Conservation (phyloP, 148 eudicot species). For the Silene uniflora region DNA sequence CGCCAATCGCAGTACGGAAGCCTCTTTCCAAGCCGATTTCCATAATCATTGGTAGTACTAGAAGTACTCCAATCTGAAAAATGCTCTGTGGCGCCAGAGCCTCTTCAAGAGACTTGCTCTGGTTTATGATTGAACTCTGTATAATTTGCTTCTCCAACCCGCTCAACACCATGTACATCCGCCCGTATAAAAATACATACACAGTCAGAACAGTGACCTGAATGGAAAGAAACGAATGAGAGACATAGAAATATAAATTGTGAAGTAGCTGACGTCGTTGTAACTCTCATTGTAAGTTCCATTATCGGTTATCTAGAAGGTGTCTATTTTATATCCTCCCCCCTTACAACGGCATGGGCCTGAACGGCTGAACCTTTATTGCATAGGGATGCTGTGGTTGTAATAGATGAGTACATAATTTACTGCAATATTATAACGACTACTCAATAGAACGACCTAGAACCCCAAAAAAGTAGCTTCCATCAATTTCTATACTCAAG, state of each 20-base stretch:
- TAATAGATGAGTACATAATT: neutral
- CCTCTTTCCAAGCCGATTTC: constrained; percentile 94
- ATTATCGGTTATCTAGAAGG: neutral
- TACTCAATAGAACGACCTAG: neutral
- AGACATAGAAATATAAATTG: neutral
- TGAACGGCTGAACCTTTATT: neutral
- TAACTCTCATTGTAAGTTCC: neutral
- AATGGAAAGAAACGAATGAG: constrained; percentile 17
- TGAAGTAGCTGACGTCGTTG: neutral
- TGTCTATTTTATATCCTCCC: neutral
- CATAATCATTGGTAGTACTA: constrained; percentile 95
- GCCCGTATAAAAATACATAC: constrained; percentile 80
- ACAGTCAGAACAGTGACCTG: constrained; percentile 91
- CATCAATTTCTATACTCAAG: neutral
- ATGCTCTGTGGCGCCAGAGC: constrained; percentile 83
- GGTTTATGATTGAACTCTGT: constrained; percentile 45
- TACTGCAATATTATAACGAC: neutral
- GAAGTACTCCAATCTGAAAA: constrained; percentile 78
- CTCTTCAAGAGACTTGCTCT: constrained; percentile 66
- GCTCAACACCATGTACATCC: constrained; percentile 80
- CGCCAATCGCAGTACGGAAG: constrained; percentile 89
- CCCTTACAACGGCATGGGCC: neutral
- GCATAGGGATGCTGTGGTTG: neutral
- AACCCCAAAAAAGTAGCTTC: neutral
- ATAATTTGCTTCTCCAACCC: constrained; percentile 75